A percentile compares a stretch with the other conserved stretches of the same genome.
These are phyloP conservation scores for Cystobasidium pallidum DNA, from an alignment of 1,284 basidiomycete species.

Conservation along the genomic window DNA sequence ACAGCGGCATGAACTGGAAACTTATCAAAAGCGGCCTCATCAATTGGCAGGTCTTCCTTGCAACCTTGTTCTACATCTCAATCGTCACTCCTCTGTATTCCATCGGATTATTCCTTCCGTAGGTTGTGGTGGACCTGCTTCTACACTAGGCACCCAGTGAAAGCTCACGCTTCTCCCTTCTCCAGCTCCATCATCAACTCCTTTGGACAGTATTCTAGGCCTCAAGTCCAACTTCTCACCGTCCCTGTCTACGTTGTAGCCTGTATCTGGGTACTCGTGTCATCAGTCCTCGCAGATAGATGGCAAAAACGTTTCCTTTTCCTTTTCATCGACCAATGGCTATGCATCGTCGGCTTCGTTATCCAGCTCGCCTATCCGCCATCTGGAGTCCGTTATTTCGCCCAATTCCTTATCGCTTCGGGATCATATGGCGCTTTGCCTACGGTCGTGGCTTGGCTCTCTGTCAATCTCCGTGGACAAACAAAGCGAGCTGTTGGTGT, in stretches of 20 bases:
- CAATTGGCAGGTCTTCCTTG: slow-evolving; percentile 71
- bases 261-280: slow-evolving; percentile 61
- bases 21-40: slow-evolving; percentile 63
- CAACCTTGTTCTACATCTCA: slow-evolving; percentile 67
- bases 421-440: slow-evolving; percentile 68
- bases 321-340: slow-evolving; percentile 63
- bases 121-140: slow-evolving; percentile 34
- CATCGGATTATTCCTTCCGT: slow-evolving; percentile 70
- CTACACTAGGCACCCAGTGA: no score
- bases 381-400: slow-evolving; percentile 47
- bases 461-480: slow-evolving; percentile 67
- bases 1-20: slow-evolving; percentile 45
- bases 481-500: slow-evolving; percentile 64
- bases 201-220: slow-evolving; percentile 47
- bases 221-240: slow-evolving; percentile 64
- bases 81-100: slow-evolving; percentile 64
- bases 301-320: slow-evolving; percentile 65
- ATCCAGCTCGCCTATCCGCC: slow-evolving; percentile 61
- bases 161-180: slow-evolving; percentile 55
- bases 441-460: slow-evolving; percentile 67
- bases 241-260: slow-evolving; percentile 70
- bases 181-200: slow-evolving; percentile 61
- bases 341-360: slow-evolving; percentile 65
- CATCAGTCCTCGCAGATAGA: slow-evolving; percentile 65
- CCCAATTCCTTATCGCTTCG: slow-evolving; percentile 57